Conservation (phyloP, 768 basidiomycete species). For the Pholiota molesta region DNA sequence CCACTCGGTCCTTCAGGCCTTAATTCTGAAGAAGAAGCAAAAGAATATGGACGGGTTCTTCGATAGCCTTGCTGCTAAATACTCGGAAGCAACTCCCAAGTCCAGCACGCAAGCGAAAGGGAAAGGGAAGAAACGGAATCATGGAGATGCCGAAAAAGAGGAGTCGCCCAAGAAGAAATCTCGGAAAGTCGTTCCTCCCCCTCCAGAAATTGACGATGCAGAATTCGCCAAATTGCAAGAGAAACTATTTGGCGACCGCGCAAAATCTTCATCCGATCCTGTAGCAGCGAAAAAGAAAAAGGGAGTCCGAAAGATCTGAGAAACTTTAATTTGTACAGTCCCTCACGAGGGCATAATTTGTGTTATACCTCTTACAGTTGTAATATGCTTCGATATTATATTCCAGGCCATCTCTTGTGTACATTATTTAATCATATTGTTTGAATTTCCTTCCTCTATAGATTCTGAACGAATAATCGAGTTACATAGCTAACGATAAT, state of each 20-base stretch:
- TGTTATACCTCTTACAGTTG: background rate
- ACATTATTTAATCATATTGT: background rate
- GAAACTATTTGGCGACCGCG: constrained; percentile 52
- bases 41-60: constrained; percentile 74
- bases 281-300: constrained; percentile 33
- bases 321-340: background rate
- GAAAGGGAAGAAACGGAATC: constrained; percentile 59
- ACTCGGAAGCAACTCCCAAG: constrained; percentile 51
- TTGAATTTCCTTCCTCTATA: background rate
- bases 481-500: background rate
- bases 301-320: constrained; percentile 35
- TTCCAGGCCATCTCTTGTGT: background rate
- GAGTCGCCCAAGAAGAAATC: constrained; percentile 55
- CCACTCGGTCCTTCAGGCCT: constrained; percentile 70
- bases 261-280: constrained; percentile 28
- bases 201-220: constrained; percentile 65
- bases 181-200: constrained; percentile 39
- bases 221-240: constrained; percentile 65
- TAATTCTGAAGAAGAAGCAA: constrained; percentile 76
- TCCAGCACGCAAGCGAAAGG: constrained; percentile 50
- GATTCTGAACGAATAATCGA: constrained; percentile 13
- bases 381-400: constrained; percentile 1
- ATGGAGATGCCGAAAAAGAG: constrained; percentile 42
- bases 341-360: background rate
- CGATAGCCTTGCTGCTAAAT: constrained; percentile 75